A percentile compares a stretch with the other conserved stretches of the same genome.
Evolutionary conservation across 345 rosid genomes (phyloP).

Genomic region (Gossypium anomalum): DNA sequence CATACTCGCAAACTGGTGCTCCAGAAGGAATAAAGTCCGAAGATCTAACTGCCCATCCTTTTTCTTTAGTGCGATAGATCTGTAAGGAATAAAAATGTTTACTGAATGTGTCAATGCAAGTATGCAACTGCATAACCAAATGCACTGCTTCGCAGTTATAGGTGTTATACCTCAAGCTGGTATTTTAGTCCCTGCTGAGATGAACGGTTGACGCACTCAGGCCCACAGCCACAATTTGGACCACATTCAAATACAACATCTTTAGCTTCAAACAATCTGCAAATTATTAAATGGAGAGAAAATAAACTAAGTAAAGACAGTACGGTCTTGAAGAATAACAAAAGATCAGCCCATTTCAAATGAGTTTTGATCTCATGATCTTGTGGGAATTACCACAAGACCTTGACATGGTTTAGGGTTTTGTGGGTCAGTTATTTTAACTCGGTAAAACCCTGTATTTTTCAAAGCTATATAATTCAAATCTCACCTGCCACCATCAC

Average conservation of each 20-base stretch:
- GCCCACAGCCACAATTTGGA: constrained; percentile 61
- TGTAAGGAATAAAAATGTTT: constrained; percentile 14
- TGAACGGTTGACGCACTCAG: constrained; percentile 50
- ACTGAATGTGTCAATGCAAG: not conserved
- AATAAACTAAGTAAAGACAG: not conserved
- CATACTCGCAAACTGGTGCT: constrained; percentile 63
- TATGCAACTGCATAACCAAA: not conserved
- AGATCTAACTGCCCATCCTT: constrained; percentile 76
- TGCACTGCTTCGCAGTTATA: not conserved
- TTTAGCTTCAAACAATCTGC: constrained; percentile 51
- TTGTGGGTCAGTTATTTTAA: not conserved
- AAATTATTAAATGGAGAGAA: not conserved
- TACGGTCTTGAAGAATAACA: not conserved
- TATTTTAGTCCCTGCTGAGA: constrained; percentile 50
- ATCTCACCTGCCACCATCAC: constrained; percentile 56
- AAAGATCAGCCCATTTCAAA: not conserved
- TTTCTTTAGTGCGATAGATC: constrained; percentile 52
- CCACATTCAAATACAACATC: constrained; percentile 68
- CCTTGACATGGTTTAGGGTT: not conserved
- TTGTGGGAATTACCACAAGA: not conserved
- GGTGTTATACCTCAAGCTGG: constrained; percentile 44
- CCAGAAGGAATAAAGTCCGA: constrained; percentile 63
- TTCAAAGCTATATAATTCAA: not conserved
- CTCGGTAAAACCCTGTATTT: not conserved
- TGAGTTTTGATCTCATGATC: not conserved